Evolutionary conservation across 2,329 filamentous ascomycete genomes (phyloP).

Genomic region (Hypoxylon rubiginosum): DNA sequence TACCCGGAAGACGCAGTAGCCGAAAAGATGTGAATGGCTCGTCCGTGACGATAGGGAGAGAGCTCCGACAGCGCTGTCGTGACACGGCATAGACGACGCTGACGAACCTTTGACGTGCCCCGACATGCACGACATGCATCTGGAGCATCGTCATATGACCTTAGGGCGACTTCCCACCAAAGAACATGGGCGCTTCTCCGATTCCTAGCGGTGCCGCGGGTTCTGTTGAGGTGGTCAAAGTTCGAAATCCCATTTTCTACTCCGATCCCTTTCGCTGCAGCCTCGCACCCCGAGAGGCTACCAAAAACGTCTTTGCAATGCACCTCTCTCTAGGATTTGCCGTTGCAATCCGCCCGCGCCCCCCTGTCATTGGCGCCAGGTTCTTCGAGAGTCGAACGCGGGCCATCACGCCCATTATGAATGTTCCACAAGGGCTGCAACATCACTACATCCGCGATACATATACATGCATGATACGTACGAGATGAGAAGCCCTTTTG

Average conservation of each 20-base stretch:
- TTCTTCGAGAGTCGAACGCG: neutral
- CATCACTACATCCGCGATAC: constrained; percentile 2
- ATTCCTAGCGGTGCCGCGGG: neutral
- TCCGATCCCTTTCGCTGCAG: constrained; percentile 4
- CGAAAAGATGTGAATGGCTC: neutral
- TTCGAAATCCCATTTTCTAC: neutral
- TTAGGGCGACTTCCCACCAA: neutral
- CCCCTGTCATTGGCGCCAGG: neutral
- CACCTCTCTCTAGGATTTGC: neutral
- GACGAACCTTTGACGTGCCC: constrained; percentile 4
- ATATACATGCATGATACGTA: constrained; percentile 7
- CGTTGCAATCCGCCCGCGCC: neutral
- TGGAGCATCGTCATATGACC: constrained; percentile 32
- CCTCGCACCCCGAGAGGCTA: constrained; percentile 2
- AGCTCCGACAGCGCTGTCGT: constrained; percentile 15
- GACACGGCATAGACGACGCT: constrained; percentile 28
- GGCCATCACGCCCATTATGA: neutral
- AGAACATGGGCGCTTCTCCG: neutral
- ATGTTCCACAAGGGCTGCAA: constrained; percentile 3
- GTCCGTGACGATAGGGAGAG: constrained; percentile 3
- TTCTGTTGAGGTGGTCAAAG: neutral
- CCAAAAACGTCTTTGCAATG: neutral
- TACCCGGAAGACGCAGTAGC: constrained; percentile 2
- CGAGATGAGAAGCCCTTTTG: neutral
- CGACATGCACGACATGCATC: constrained; percentile 28